Percentiles rank a stretch among this genome's conserved stretches.
These are phyloP conservation scores for Chlamydomonas schloesseri DNA, from an alignment of 139 green algal genomes.

Conservation along the genomic window DNA sequence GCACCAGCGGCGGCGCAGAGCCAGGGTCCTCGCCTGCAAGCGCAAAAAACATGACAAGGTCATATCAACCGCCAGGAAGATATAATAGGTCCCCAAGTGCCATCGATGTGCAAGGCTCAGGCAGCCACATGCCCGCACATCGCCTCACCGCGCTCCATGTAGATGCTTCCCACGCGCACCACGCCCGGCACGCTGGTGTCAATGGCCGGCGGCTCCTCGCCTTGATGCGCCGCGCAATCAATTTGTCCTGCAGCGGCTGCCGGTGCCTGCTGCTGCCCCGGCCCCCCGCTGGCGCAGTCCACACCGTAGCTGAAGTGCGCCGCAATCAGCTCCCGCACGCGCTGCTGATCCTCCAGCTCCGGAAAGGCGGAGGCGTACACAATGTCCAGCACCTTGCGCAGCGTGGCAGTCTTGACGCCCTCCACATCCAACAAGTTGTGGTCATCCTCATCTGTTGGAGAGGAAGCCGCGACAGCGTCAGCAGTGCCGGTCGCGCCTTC, in stretches of 20 bases:
- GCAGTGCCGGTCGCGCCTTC: not conserved
- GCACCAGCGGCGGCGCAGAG: constrained; percentile 1
- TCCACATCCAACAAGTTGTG: not conserved
- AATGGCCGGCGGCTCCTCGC: not conserved
- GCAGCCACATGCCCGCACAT: no score
- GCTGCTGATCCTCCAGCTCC: constrained; percentile 26
- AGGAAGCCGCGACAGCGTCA: not conserved
- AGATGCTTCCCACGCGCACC: constrained; percentile 48
- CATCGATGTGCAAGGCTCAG: no score
- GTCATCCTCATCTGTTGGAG: no score
- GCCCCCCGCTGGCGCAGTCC: not conserved
- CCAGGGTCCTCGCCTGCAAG: not conserved
- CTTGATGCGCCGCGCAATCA: not conserved
- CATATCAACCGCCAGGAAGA: no score
- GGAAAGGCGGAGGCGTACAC: constrained; percentile 33
- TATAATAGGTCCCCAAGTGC: no score
- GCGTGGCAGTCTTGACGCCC: not conserved
- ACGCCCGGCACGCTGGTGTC: constrained; percentile 27
- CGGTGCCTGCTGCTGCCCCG: not conserved
- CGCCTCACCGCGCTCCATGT: constrained; percentile 26
- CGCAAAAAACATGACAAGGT: no score
- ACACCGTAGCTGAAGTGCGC: no score
- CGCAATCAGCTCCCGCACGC: constrained; percentile 14
- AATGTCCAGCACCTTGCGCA: constrained; percentile 42
- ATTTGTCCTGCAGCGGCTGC: no score